These are phyloP conservation scores for Sporormia fimetaria DNA, from an alignment of 495 filamentous ascomycete genomes.

Conservation along the genomic window DNA sequence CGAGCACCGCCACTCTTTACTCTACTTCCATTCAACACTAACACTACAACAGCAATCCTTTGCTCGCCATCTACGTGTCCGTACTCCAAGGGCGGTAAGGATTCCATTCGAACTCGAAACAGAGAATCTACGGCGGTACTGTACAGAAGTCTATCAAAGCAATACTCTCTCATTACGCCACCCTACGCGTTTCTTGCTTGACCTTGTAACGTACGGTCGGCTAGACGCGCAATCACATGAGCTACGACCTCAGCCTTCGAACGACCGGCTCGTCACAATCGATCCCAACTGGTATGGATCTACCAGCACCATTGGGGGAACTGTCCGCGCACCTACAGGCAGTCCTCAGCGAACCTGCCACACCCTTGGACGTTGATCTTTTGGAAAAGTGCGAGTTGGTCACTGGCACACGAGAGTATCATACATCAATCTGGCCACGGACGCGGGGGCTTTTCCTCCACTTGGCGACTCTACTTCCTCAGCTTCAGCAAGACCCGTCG, in stretches of 20 bases:
- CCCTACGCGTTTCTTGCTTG: not conserved
- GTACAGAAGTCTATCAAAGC: no score
- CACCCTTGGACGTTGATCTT: slow-evolving; percentile 15
- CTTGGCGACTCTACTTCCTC: slow-evolving; percentile 14
- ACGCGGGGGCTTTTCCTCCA: slow-evolving; percentile 19
- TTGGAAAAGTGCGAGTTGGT: slow-evolving; percentile 18
- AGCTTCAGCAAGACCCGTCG: slow-evolving; percentile 22
- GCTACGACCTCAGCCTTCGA: not conserved
- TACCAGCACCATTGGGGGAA: slow-evolving; percentile 21
- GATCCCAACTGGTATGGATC: slow-evolving; percentile 7
- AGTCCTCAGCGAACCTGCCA: slow-evolving; percentile 16
- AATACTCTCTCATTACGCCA: no score
- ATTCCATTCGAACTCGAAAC: no score
- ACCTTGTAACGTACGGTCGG: not conserved
- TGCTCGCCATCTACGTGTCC: no score
- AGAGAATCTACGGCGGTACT: no score
- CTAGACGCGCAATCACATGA: slow-evolving; percentile 15
- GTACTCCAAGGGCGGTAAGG: no score
- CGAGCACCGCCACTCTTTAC: no score
- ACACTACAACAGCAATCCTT: no score
- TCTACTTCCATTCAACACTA: no score
- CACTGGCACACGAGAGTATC: slow-evolving; percentile 17
- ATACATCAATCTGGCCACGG: slow-evolving; percentile 5
- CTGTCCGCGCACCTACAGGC: slow-evolving; percentile 21
- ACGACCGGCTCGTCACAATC: not conserved